Conservation (phyloP, 202 grass and related monocot genomes). For the Hordeum pubiflorum region DNA sequence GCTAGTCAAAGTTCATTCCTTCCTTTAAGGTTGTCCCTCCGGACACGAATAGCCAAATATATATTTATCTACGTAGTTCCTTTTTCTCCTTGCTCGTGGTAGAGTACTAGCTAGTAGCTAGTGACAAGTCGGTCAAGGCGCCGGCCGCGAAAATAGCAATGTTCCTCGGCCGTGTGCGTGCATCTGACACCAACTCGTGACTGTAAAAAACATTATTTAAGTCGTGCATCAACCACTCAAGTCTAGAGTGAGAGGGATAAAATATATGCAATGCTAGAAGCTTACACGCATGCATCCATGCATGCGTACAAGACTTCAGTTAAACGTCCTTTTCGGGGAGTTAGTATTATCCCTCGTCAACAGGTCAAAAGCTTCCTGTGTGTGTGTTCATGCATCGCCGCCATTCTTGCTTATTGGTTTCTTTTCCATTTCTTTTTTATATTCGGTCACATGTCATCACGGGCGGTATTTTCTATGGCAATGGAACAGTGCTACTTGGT, state of each 20-base stretch:
- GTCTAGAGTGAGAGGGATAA: not conserved
- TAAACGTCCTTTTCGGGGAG: constrained; percentile 19
- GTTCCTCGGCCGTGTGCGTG: constrained; percentile 31
- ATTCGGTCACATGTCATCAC: not conserved
- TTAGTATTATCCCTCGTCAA: not conserved
- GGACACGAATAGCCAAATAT: not conserved
- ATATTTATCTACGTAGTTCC: not conserved
- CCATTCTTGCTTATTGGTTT: constrained; percentile 2
- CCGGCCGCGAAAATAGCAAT: not conserved
- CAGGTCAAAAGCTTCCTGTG: constrained; percentile 5
- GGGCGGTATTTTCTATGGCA: not conserved
- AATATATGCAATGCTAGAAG: not conserved
- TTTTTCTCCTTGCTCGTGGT: not conserved
- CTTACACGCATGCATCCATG: not conserved
- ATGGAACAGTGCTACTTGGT: not conserved
- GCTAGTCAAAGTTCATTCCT: constrained; percentile 20
- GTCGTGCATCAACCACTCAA: not conserved
- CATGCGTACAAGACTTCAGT: constrained; percentile 27
- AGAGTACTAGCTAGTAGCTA: not conserved
- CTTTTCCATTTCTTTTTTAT: not conserved
- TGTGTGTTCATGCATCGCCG: not conserved
- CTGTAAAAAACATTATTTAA: constrained; percentile 7
- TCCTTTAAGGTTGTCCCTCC: constrained; percentile 12
- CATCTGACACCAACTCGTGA: not conserved
- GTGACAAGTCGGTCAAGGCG: constrained; percentile 12